phyloP scores from a whole-genome alignment of 192 early-diverging fungal genomes.

The Coemansia sp. region DNA sequence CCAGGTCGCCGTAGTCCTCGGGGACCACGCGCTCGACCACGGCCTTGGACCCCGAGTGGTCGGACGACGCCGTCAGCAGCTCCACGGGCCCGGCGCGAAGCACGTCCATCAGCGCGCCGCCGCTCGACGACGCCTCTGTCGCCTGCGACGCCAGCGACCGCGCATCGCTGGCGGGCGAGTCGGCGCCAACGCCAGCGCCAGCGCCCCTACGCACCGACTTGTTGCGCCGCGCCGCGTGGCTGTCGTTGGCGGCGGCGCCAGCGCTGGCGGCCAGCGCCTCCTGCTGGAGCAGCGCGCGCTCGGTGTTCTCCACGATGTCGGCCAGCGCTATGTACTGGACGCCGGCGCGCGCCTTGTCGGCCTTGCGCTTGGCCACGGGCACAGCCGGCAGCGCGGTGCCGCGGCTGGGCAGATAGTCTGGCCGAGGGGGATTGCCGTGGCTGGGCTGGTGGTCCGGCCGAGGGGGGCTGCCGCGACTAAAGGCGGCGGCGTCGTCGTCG shows the following conservation, averaged over 20 bases:
- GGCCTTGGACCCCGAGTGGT: conserved; percentile 51
- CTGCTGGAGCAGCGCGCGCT: conserved; percentile 15
- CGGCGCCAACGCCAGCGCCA: background rate
- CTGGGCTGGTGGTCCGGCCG: conserved; percentile 13
- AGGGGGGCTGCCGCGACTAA: background rate
- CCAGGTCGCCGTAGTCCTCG: conserved; percentile 52
- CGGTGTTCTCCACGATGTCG: conserved; percentile 39
- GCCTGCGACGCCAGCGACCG: conserved; percentile 24
- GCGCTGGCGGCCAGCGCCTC: background rate
- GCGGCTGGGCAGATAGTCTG: conserved; percentile 30
- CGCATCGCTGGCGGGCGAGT: conserved; percentile 7
- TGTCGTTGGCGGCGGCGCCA: conserved; percentile 6
- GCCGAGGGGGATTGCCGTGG: no score
- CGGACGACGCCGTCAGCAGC: conserved; percentile 44
- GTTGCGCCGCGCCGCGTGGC: background rate
- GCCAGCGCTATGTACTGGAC: conserved; percentile 46
- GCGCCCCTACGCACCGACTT: conserved; percentile 8
- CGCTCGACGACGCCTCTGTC: conserved; percentile 39
- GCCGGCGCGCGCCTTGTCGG: conserved; percentile 21
- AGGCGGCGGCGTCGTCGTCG: background rate
- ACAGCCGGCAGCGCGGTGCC: conserved; percentile 35
- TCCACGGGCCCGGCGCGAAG: conserved; percentile 43
- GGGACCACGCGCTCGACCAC: conserved; percentile 34
- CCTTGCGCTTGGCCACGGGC: conserved; percentile 17
- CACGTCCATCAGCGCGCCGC: conserved; percentile 36